Evolutionary conservation across 2,329 filamentous ascomycete genomes (phyloP).

Genomic region (Trichophyton benhamiae): DNA sequence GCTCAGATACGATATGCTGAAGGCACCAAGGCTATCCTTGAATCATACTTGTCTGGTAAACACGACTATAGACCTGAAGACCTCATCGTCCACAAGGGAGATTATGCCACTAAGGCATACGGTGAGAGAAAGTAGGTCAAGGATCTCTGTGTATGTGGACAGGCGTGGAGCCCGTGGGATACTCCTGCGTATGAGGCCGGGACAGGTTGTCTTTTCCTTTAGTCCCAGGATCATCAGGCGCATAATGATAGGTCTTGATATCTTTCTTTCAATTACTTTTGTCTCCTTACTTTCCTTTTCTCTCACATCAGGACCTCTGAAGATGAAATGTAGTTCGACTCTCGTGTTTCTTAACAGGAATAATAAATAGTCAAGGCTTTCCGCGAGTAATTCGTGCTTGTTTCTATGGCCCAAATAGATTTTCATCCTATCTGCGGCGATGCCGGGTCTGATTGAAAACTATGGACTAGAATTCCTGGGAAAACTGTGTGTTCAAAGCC

Average conservation of each 20-base stretch:
- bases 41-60: constrained; percentile 78
- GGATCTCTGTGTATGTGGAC: too few relatives aligned
- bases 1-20: constrained; percentile 86
- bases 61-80: constrained; percentile 84
- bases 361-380: not conserved
- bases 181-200: not conserved
- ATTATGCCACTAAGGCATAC: constrained; percentile 92
- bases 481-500: too few relatives aligned
- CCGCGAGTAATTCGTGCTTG: not conserved
- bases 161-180: not conserved
- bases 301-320: not conserved
- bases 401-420: not conserved
- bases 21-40: constrained; percentile 77
- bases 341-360: not conserved
- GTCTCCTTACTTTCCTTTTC: not conserved
- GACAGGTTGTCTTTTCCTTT: not conserved
- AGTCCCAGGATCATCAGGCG: not conserved
- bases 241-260: not conserved
- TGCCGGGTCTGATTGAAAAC: too few relatives aligned
- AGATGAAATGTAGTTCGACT: not conserved
- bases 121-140: constrained; percentile 48
- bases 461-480: too few relatives aligned
- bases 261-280: too few relatives aligned
- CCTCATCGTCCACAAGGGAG: constrained; percentile 76
- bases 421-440: not conserved